These are phyloP conservation scores for Mucor piriformis DNA, from an alignment of 371 early-diverging fungal genomes.

Conservation along the genomic window DNA sequence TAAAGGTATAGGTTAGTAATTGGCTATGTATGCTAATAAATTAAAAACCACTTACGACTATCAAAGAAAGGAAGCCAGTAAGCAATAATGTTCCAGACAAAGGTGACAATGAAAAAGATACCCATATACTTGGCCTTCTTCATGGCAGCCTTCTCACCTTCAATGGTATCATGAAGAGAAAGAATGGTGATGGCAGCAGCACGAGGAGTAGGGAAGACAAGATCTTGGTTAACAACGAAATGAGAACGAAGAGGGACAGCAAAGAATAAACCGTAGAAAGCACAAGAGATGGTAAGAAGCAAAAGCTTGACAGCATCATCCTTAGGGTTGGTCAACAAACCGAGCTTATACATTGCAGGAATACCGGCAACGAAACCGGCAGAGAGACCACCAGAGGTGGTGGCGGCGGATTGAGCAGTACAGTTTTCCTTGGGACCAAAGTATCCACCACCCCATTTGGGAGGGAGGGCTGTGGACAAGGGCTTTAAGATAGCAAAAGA, in stretches of 20 bases:
- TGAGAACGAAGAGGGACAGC: constrained; percentile 74
- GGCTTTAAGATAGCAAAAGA: constrained; percentile 72
- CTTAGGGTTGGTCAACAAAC: constrained; percentile 53
- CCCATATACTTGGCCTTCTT: constrained; percentile 56
- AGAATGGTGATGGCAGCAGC: constrained; percentile 72
- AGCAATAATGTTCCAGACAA: constrained; percentile 53
- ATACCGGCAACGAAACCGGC: constrained; percentile 71
- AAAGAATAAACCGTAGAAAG: constrained; percentile 79
- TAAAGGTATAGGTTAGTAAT: no score
- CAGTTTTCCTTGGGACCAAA: constrained; percentile 76
- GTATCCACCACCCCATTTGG: constrained; percentile 58
- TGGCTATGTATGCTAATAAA: no score
- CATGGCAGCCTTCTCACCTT: constrained; percentile 47
- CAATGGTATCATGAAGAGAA: constrained; percentile 58
- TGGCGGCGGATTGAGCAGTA: constrained; percentile 72
- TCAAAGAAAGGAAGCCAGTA: constrained; percentile 66
- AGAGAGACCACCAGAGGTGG: constrained; percentile 74
- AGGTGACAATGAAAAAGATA: constrained; percentile 48
- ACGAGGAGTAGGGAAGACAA: constrained; percentile 74
- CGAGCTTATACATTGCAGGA: constrained; percentile 74
- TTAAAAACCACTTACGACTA: no score
- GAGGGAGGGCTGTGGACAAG: constrained; percentile 50
- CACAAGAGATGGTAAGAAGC: constrained; percentile 60
- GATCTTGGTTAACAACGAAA: constrained; percentile 71
- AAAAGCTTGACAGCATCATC: constrained; percentile 56